phyloP scores from a whole-genome alignment of 257 asterid genomes.

The Solanum tarijense region DNA sequence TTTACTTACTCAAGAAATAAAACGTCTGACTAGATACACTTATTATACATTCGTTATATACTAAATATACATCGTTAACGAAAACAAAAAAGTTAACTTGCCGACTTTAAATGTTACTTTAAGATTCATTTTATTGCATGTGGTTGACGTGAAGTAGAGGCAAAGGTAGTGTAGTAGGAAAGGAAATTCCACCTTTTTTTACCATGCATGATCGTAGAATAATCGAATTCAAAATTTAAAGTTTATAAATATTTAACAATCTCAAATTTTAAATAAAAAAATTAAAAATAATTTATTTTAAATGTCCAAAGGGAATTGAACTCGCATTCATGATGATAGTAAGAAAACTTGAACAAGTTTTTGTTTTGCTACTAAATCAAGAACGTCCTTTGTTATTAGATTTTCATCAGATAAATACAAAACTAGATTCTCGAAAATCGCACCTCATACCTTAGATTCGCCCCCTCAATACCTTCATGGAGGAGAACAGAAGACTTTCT shows the following conservation, averaged over 20 bases:
- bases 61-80: background rate
- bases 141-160: background rate
- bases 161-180: background rate
- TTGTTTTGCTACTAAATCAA: background rate
- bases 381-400: background rate
- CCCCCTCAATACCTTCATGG: background rate
- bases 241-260: background rate
- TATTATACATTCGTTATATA: too few species aligned
- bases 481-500: slow-evolving; percentile 46
- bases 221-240: background rate
- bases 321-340: background rate
- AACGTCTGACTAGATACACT: too few species aligned
- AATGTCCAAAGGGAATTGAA: background rate
- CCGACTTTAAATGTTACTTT: background rate
- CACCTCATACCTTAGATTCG: background rate
- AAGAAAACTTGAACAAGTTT: background rate
- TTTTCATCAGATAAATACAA: background rate
- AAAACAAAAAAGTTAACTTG: background rate
- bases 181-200: background rate
- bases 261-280: background rate
- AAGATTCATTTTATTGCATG: background rate
- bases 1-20: too few species aligned
- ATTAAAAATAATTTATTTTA: background rate
- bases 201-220: background rate
- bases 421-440: background rate